These are phyloP conservation scores for rapeseed (Brassica napus) DNA, from an alignment of 345 rosid species.

Conservation along the genomic window DNA sequence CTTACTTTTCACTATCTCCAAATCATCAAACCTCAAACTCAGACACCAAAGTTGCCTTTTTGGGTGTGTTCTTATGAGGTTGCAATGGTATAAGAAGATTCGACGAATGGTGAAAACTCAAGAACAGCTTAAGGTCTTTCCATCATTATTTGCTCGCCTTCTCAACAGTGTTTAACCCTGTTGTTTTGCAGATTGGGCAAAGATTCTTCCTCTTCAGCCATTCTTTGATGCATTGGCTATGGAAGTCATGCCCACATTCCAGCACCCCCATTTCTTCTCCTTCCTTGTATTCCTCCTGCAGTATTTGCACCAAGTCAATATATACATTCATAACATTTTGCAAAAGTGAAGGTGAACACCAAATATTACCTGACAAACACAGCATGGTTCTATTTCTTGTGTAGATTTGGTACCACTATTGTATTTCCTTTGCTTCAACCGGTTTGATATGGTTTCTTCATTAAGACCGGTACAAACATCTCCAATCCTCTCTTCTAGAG, in stretches of 20 bases:
- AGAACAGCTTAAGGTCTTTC: constrained; percentile 3
- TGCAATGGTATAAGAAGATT: constrained; percentile 19
- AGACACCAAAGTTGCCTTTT: constrained; percentile 8
- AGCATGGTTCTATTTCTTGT: constrained; percentile 78
- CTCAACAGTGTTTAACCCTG: constrained; percentile 56
- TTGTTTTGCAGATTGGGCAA: constrained; percentile 87
- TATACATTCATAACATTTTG: background rate
- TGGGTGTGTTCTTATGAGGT: constrained; percentile 13
- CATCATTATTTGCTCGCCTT: constrained; percentile 21
- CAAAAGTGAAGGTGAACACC: background rate
- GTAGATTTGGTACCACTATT: constrained; percentile 13
- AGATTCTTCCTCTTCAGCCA: constrained; percentile 82
- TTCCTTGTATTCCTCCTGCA: constrained; percentile 71
- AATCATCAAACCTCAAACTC: constrained; percentile 24
- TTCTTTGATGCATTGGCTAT: constrained; percentile 63
- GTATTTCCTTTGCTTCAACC: constrained; percentile 52
- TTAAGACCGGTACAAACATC: constrained; percentile 84
- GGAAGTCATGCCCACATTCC: constrained; percentile 82
- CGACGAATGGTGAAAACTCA: background rate
- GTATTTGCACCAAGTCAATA: background rate
- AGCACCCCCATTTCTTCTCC: constrained; percentile 71
- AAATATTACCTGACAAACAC: constrained; percentile 72
- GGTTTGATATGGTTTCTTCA: constrained; percentile 59
- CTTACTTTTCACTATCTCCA: constrained; percentile 14
- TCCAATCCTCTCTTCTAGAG: constrained; percentile 89